These are phyloP conservation scores for Xylaria bambusicola DNA, from an alignment of 495 filamentous ascomycete species.

Conservation along the genomic window DNA sequence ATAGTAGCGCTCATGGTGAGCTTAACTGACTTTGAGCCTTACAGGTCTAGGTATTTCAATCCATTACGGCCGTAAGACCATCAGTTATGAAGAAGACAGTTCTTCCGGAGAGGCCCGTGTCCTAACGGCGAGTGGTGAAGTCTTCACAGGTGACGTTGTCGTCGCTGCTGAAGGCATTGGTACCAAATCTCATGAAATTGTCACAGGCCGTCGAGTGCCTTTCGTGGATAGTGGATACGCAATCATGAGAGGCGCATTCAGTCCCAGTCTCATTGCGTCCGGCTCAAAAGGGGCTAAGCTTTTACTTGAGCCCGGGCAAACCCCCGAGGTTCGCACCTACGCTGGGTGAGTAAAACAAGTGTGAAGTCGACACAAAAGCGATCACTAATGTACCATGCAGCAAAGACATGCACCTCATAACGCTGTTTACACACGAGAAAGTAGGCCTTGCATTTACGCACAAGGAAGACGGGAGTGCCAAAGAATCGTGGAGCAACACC, in stretches of 20 bases:
- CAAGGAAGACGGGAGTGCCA: constrained; percentile 54
- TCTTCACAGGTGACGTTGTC: constrained; percentile 53
- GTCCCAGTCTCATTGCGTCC: background rate
- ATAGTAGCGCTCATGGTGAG: background rate
- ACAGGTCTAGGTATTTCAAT: constrained; percentile 44
- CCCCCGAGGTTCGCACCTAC: constrained; percentile 13
- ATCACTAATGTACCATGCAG: constrained; percentile 22
- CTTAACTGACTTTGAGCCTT: constrained; percentile 18
- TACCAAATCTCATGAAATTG: constrained; percentile 53
- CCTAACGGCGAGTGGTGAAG: constrained; percentile 42
- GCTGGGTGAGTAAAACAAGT: constrained; percentile 32
- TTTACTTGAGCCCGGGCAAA: background rate
- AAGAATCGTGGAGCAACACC: constrained; percentile 57
- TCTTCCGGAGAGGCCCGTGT: constrained; percentile 47
- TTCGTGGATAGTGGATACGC: constrained; percentile 45
- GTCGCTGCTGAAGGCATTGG: constrained; percentile 60
- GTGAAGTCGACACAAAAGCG: constrained; percentile 52
- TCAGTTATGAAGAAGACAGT: constrained; percentile 42
- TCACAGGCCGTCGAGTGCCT: constrained; percentile 45
- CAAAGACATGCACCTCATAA: constrained; percentile 37
- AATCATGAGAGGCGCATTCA: constrained; percentile 8
- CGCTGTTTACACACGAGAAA: constrained; percentile 55
- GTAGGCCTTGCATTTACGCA: constrained; percentile 65
- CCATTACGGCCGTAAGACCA: constrained; percentile 43
- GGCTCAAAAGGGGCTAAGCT: background rate